Evolutionary conservation across 129 eudicot species (phyloP).

Genomic region (Scalesia atractyloides): DNA sequence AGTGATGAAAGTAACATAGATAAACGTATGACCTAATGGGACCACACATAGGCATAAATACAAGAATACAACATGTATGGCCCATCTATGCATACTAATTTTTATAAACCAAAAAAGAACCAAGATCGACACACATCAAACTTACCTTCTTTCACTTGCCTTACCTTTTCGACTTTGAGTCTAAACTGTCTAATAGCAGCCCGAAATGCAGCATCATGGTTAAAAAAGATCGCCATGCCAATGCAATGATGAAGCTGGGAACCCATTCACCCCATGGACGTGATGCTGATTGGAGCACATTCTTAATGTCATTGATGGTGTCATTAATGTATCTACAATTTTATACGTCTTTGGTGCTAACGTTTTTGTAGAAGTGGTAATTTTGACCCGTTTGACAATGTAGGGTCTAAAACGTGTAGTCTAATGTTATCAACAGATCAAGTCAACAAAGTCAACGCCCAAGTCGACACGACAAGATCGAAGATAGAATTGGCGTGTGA

Average conservation of each 20-base stretch:
- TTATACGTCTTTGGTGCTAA: not conserved
- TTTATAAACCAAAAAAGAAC: too few relatives aligned
- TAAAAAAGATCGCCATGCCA: slow-evolving; percentile 65
- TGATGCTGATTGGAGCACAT: slow-evolving; percentile 55
- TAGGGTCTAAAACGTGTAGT: too few relatives aligned
- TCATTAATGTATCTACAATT: slow-evolving; percentile 42
- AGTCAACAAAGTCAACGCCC: too few relatives aligned
- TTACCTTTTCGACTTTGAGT: slow-evolving; percentile 27
- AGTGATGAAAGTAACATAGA: too few relatives aligned
- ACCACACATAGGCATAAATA: too few relatives aligned
- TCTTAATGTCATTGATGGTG: slow-evolving; percentile 49
- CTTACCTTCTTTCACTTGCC: slow-evolving; percentile 17
- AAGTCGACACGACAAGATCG: too few relatives aligned
- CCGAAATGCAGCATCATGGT: slow-evolving; percentile 39
- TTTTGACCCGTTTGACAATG: not conserved
- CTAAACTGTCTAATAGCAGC: slow-evolving; percentile 33
- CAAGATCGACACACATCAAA: slow-evolving; percentile 22
- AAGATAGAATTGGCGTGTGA: too few relatives aligned
- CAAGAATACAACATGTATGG: too few relatives aligned
- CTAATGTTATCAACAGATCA: too few relatives aligned
- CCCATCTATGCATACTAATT: too few relatives aligned
- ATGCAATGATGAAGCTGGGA: slow-evolving; percentile 63
- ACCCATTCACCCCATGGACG: slow-evolving; percentile 78
- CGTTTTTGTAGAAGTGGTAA: not conserved
- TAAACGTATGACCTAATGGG: too few relatives aligned